phyloP scores from a whole-genome alignment of 257 asterid species.

The Fraxinus cuspidata region DNA sequence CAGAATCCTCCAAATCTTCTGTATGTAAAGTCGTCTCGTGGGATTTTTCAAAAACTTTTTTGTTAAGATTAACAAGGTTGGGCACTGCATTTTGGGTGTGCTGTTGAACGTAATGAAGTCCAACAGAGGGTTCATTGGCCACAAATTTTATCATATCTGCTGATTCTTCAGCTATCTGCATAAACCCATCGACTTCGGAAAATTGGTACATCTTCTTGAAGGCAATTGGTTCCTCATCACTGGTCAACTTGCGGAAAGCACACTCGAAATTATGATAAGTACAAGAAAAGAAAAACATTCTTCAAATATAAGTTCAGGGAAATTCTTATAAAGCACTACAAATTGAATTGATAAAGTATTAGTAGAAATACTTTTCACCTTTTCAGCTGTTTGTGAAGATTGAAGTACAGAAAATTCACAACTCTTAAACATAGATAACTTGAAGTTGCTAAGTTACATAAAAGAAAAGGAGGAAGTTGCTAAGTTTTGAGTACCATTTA shows the following conservation, averaged over 20 bases:
- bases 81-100: slow-evolving; percentile 73
- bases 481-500: background rate
- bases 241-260: slow-evolving; percentile 24
- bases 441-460: background rate
- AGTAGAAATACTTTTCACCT: background rate
- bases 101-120: slow-evolving; percentile 90
- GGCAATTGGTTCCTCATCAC: slow-evolving; percentile 78
- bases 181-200: slow-evolving; percentile 81
- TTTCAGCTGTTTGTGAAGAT: background rate
- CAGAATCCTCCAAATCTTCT: slow-evolving; percentile 86
- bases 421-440: background rate
- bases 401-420: background rate
- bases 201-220: slow-evolving; percentile 78
- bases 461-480: background rate
- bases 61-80: slow-evolving; percentile 71
- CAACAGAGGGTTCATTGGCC: slow-evolving; percentile 97
- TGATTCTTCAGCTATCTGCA: slow-evolving; percentile 73
- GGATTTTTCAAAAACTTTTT: slow-evolving; percentile 55
- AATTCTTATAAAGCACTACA: background rate
- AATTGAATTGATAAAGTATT: background rate
- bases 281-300: background rate
- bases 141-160: slow-evolving; percentile 81
- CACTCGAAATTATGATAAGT: slow-evolving; percentile 1
- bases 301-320: background rate
- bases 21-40: slow-evolving; percentile 64